These are phyloP conservation scores for Senna tora DNA, from an alignment of 306 rosid species.

Conservation along the genomic window DNA sequence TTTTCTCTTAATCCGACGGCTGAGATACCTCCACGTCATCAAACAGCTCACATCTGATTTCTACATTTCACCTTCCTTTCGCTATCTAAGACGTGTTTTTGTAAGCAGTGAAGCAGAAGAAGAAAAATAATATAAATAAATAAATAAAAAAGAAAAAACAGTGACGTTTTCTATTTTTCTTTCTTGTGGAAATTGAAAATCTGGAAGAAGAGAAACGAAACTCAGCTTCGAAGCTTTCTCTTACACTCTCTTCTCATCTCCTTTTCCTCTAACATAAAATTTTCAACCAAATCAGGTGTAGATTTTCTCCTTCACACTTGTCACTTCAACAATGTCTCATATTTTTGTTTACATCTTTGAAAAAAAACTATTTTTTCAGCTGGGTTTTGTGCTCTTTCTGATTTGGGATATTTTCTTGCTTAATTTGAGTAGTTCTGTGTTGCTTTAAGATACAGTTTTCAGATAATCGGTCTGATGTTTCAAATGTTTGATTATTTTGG, in stretches of 20 bases:
- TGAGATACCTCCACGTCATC: not conserved
- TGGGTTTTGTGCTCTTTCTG: slow-evolving; percentile 22
- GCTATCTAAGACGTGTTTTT: slow-evolving; percentile 32
- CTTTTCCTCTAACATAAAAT: not conserved
- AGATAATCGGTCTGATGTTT: slow-evolving; percentile 39
- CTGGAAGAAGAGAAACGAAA: slow-evolving; percentile 36
- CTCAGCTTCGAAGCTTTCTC: slow-evolving; percentile 38
- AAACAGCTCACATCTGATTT: slow-evolving; percentile 43
- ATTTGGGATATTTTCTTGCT: slow-evolving; percentile 13
- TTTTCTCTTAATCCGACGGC: slow-evolving; percentile 18
- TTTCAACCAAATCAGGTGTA: slow-evolving; percentile 42
- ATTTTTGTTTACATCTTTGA: not conserved
- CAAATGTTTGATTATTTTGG: slow-evolving; percentile 2
- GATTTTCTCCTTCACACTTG: slow-evolving; percentile 21
- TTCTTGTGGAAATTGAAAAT: slow-evolving; percentile 34
- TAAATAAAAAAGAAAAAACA: not conserved
- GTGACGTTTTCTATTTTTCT: not conserved
- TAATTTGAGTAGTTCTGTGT: slow-evolving; percentile 17
- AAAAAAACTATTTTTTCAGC: not conserved
- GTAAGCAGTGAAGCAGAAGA: slow-evolving; percentile 24
- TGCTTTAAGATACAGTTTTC: slow-evolving; percentile 26
- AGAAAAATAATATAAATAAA: too few species aligned
- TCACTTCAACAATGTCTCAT: slow-evolving; percentile 6
- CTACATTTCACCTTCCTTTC: slow-evolving; percentile 40
- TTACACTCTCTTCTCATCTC: slow-evolving; percentile 21